Evolutionary conservation across 1,284 basidiomycete species (phyloP).

Genomic region (Fomes fomentarius): DNA sequence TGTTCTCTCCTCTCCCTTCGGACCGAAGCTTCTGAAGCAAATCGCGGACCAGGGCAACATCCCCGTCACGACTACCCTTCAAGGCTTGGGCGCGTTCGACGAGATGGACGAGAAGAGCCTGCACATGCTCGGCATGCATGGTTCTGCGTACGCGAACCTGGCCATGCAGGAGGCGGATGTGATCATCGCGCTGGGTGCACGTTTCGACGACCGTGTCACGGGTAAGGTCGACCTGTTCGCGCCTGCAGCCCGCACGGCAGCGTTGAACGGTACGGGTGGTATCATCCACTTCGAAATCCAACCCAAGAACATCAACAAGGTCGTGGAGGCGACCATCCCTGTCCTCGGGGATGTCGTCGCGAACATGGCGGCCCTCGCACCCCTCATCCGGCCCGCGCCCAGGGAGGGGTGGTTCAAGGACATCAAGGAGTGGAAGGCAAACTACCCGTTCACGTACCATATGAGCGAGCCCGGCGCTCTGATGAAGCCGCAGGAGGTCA

Average conservation of each 20-base stretch:
- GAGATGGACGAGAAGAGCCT: slow-evolving; percentile 87
- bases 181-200: slow-evolving; percentile 94
- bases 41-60: slow-evolving; percentile 89
- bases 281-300: slow-evolving; percentile 99
- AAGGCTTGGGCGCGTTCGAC: slow-evolving; percentile 95
- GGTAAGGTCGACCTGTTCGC: slow-evolving; percentile 91
- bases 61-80: slow-evolving; percentile 95
- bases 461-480: slow-evolving; percentile 66
- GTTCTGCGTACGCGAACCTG: slow-evolving; percentile 95
- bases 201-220: slow-evolving; percentile 98
- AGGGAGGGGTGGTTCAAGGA: slow-evolving; percentile 83
- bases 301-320: slow-evolving; percentile 99
- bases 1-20: slow-evolving; percentile 81
- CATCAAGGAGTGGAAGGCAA: slow-evolving; percentile 83
- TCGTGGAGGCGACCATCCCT: slow-evolving; percentile 93
- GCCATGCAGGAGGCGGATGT: slow-evolving; percentile 98
- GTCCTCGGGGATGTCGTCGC: slow-evolving; percentile 92
- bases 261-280: slow-evolving; percentile 85
- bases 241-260: slow-evolving; percentile 88
- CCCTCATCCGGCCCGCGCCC: slow-evolving; percentile 68
- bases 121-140: slow-evolving; percentile 99
- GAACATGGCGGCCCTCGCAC: slow-evolving; percentile 83
- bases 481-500: slow-evolving; percentile 97
- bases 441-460: slow-evolving; percentile 90
- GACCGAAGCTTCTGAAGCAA: slow-evolving; percentile 83